Evolutionary conservation across 257 asterid genomes (phyloP).

Genomic region (Fraxinus cuspidata): DNA sequence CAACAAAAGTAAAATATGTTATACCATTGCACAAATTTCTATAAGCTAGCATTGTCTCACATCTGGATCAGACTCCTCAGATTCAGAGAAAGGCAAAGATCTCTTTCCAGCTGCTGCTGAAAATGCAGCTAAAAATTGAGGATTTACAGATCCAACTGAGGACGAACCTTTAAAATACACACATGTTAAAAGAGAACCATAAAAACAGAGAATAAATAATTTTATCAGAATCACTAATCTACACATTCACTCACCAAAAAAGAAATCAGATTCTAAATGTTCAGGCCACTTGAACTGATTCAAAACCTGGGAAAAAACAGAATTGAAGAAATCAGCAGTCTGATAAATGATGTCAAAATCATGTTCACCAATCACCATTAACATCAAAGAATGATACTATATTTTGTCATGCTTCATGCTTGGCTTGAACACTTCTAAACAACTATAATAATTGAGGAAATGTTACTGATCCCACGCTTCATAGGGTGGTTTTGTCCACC

Average conservation of each 20-base stretch:
- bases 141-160: conserved; percentile 73
- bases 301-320: conserved; percentile 56
- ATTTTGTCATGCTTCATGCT: conserved; percentile 12
- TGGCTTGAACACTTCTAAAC: conserved; percentile 5
- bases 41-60: conserved; percentile 43
- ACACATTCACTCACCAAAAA: conserved; percentile 57
- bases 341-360: conserved; percentile 14
- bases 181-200: conserved; percentile 15
- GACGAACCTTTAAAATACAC: conserved; percentile 61
- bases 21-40: conserved; percentile 4
- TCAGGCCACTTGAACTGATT: conserved; percentile 88
- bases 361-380: neutral
- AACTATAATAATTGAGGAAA: conserved; percentile 7
- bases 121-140: conserved; percentile 87
- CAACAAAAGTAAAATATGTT: conserved; percentile 24
- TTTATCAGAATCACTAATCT: conserved; percentile 14
- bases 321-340: conserved; percentile 25
- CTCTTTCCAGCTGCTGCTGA: conserved; percentile 90
- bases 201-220: conserved; percentile 4
- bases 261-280: conserved; percentile 73
- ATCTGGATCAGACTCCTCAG: conserved; percentile 92
- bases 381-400: neutral
- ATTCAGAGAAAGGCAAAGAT: conserved; percentile 58
- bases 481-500: neutral
- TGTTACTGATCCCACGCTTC: neutral